A percentile compares a stretch with the other conserved stretches of the same genome.
These are phyloP conservation scores for Begonia loranthoides DNA, from an alignment of 306 rosid species.

Conservation along the genomic window DNA sequence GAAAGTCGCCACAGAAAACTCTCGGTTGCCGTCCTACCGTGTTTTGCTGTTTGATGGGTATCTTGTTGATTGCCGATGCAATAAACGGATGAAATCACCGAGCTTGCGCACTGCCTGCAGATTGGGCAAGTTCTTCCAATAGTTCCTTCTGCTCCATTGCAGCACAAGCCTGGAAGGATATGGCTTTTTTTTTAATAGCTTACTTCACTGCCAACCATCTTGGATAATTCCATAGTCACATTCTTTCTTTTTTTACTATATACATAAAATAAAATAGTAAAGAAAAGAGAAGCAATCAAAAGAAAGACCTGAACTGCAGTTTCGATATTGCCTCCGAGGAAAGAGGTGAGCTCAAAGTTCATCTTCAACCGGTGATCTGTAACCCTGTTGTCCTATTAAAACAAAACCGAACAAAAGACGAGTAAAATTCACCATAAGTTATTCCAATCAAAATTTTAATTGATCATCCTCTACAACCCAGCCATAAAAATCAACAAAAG, in stretches of 20 bases:
- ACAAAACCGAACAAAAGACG: background rate
- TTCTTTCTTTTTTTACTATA: background rate
- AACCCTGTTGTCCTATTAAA: slow-evolving; percentile 71
- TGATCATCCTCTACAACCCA: no score
- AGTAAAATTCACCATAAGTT: no score
- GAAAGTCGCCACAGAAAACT: no score
- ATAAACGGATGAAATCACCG: no score
- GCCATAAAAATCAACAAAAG: no score
- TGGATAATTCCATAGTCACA: background rate
- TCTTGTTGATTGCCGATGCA: no score
- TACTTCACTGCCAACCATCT: background rate
- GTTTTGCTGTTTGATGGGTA: no score
- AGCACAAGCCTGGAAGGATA: slow-evolving; percentile 56
- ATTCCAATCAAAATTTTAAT: no score
- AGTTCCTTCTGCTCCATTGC: slow-evolving; percentile 78
- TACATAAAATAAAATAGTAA: background rate
- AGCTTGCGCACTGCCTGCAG: slow-evolving; percentile 20
- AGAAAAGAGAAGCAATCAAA: slow-evolving; percentile 1
- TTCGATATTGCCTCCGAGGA: slow-evolving; percentile 76
- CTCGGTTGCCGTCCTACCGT: no score
- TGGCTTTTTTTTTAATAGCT: background rate
- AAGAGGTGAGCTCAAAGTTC: slow-evolving; percentile 80
- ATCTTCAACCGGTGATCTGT: slow-evolving; percentile 88
- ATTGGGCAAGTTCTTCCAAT: slow-evolving; percentile 82
- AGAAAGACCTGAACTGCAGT: slow-evolving; percentile 67